A percentile compares a stretch with the other conserved stretches of the same genome.
Conservation (phyloP, 352 stramenopile species). For the Phytophthora colocasiae region DNA sequence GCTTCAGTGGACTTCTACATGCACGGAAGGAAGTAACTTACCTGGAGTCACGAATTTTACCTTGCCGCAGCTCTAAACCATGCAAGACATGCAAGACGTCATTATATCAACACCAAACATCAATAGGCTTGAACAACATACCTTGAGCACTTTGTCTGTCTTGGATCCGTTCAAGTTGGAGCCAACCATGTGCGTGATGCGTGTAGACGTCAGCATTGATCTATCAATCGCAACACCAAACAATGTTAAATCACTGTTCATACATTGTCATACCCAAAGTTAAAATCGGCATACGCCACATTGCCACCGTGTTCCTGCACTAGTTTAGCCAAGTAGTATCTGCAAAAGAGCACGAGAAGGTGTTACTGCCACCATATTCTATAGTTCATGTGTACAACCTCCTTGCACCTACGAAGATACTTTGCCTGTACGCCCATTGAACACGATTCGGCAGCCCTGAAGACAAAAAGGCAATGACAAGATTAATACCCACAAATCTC, state of each 20-base stretch:
- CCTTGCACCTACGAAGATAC: constrained; percentile 68
- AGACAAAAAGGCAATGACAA: constrained; percentile 1
- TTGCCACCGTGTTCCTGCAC: constrained; percentile 79
- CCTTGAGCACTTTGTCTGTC: constrained; percentile 75
- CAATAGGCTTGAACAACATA: constrained; percentile 18
- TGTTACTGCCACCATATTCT: background rate
- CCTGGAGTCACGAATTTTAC: constrained; percentile 75
- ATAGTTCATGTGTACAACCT: background rate
- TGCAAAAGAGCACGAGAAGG: constrained; percentile 26
- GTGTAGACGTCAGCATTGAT: constrained; percentile 45
- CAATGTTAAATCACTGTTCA: constrained; percentile 3
- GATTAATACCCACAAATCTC: no score
- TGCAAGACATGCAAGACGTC: background rate
- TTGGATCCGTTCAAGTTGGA: constrained; percentile 81
- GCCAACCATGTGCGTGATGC: constrained; percentile 86
- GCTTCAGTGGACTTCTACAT: background rate
- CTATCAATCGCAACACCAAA: constrained; percentile 27
- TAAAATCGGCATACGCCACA: constrained; percentile 53
- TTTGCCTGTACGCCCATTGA: constrained; percentile 85
- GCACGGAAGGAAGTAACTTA: constrained; percentile 21
- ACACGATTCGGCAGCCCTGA: constrained; percentile 81
- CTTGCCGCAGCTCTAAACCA: constrained; percentile 51
- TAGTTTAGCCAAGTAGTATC: constrained; percentile 85
- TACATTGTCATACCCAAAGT: background rate
- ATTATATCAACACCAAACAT: background rate